Conservation (phyloP, 2,329 filamentous ascomycete genomes). For the Aspergillus phoenicis region DNA sequence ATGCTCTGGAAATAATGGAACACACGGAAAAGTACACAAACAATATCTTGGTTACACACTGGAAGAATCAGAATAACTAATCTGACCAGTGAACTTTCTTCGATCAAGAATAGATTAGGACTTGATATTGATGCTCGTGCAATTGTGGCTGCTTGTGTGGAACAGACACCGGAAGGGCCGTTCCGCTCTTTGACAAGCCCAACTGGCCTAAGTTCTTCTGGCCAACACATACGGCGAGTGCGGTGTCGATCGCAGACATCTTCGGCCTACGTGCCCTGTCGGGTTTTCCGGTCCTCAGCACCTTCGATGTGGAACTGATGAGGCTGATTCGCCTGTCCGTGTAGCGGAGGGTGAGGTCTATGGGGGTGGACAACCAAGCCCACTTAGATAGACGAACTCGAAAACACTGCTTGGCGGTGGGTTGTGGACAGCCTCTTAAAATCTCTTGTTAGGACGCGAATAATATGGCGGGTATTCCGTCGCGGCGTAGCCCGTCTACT, state of each 20-base stretch:
- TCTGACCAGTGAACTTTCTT: not conserved
- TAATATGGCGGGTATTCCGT: not conserved
- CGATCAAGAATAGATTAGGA: not conserved
- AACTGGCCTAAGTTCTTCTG: not conserved
- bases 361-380: conserved; percentile 6
- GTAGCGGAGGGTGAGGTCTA: not conserved
- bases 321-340: conserved; percentile 7
- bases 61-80: not conserved
- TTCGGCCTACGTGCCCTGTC: not conserved
- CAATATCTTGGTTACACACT: not conserved
- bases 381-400: conserved; percentile 5
- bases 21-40: not conserved
- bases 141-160: not conserved
- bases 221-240: not conserved
- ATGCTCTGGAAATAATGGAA: not conserved
- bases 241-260: conserved; percentile 3
- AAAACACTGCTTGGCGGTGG: conserved; percentile 6
- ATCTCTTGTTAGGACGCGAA: not conserved
- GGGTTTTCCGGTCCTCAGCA: not conserved
- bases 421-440: not conserved
- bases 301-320: not conserved
- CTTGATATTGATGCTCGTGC: not conserved
- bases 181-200: not conserved
- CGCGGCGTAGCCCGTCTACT: not conserved
- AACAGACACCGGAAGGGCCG: conserved; percentile 3